These are phyloP conservation scores for Ceratocystis papillata DNA, from an alignment of 2,329 filamentous ascomycete species.

Conservation along the genomic window DNA sequence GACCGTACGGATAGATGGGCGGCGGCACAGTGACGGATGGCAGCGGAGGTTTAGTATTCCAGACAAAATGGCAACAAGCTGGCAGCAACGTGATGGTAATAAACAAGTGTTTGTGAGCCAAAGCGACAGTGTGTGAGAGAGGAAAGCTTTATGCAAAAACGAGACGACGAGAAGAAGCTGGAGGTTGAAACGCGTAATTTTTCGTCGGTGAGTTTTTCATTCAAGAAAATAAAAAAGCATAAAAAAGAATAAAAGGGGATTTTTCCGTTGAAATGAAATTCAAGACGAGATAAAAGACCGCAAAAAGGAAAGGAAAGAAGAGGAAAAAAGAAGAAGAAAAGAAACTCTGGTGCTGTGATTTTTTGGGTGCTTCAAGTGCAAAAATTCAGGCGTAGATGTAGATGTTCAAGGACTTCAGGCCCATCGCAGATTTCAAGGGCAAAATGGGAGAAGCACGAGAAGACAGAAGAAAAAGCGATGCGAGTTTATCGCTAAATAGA, in stretches of 20 bases:
- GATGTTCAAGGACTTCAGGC: slow-evolving; percentile 4
- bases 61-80: background rate
- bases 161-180: too few species aligned
- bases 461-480: background rate
- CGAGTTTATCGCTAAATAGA: background rate
- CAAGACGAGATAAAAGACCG: background rate
- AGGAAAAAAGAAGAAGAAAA: background rate
- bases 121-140: too few species aligned
- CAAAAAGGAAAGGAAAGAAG: background rate
- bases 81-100: background rate
- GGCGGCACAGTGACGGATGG: background rate
- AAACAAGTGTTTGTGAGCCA: too few species aligned
- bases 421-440: background rate
- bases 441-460: background rate
- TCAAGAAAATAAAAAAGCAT: background rate
- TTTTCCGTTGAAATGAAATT: background rate
- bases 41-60: background rate
- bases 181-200: background rate
- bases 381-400: background rate
- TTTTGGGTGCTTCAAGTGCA: background rate
- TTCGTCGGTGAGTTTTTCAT: background rate
- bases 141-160: too few species aligned
- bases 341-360: background rate
- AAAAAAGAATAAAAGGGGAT: background rate
- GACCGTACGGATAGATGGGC: background rate